Conservation (phyloP, 2,329 filamentous ascomycete species). For the Pseudofabraea citricarpa region DNA sequence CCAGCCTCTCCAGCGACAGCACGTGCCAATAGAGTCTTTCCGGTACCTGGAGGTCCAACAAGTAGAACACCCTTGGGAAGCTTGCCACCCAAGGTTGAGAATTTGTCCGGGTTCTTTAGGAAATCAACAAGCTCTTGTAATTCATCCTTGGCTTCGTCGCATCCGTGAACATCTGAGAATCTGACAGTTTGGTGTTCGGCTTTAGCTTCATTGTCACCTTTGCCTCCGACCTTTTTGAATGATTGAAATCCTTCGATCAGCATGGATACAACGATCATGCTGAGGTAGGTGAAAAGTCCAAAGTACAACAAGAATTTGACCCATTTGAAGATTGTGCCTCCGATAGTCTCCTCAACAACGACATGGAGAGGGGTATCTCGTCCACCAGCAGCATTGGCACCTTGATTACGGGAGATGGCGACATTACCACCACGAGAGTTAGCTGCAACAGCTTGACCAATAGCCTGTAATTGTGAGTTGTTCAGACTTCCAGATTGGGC, state of each 20-base stretch:
- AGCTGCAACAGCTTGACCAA: constrained; percentile 78
- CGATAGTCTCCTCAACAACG: constrained; percentile 85
- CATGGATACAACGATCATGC: constrained; percentile 74
- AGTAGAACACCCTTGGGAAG: constrained; percentile 94
- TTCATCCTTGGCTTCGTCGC: constrained; percentile 97
- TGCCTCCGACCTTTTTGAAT: constrained; percentile 72
- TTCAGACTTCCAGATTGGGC: constrained; percentile 39
- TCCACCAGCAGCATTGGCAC: constrained; percentile 55
- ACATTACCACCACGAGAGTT: constrained; percentile 63
- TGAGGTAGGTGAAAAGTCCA: constrained; percentile 71
- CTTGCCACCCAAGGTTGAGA: constrained; percentile 91
- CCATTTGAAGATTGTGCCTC: constrained; percentile 82
- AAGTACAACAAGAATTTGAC: constrained; percentile 81
- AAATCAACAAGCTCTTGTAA: constrained; percentile 97
- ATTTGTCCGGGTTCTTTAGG: constrained; percentile 85
- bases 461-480: constrained; percentile 65
- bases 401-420: constrained; percentile 40
- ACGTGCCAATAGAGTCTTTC: constrained; percentile 91
- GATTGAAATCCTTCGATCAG: constrained; percentile 76
- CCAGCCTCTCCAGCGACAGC: constrained; percentile 96
- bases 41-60: constrained; percentile 92
- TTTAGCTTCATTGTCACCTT: constrained; percentile 75
- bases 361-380: constrained; percentile 91
- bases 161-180: constrained; percentile 93
- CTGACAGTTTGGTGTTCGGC: constrained; percentile 87